Conservation (phyloP, 306 rosid genomes). For the Canavalia gladiata region DNA sequence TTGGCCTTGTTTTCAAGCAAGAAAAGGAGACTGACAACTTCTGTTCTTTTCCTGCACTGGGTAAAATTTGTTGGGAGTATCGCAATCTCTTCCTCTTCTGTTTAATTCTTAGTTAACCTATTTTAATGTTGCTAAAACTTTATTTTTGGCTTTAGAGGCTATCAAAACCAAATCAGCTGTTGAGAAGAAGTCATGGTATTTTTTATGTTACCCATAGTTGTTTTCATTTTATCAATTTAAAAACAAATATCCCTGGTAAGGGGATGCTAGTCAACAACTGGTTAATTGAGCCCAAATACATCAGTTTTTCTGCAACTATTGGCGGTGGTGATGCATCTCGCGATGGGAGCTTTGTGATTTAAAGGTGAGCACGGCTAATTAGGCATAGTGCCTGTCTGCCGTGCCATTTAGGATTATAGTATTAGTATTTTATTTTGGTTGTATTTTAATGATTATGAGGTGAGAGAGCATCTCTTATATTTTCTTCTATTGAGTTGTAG, state of each 20-base stretch:
- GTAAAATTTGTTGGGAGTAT: constrained; percentile 87
- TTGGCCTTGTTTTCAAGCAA: constrained; percentile 77
- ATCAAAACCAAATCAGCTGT: constrained; percentile 69
- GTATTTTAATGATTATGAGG: constrained; percentile 38
- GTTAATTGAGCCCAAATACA: constrained; percentile 90
- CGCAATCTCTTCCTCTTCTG: constrained; percentile 73
- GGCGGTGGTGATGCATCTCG: constrained; percentile 99
- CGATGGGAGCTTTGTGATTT: constrained; percentile 84
- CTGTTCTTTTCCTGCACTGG: constrained; percentile 82
- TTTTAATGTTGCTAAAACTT: constrained; percentile 77
- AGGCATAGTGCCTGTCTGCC: constrained; percentile 99
- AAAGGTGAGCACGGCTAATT: constrained; percentile 99
- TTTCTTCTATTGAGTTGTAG: constrained; percentile 44
- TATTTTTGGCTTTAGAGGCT: constrained; percentile 75
- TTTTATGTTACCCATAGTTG: constrained; percentile 58
- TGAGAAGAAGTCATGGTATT: constrained; percentile 83
- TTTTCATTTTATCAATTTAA: constrained; percentile 54
- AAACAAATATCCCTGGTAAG: constrained; percentile 93
- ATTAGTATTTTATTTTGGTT: constrained; percentile 44
- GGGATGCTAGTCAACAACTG: constrained; percentile 90
- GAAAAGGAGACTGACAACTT: constrained; percentile 82
- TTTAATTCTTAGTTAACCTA: constrained; percentile 61
- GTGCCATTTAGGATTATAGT: constrained; percentile 93
- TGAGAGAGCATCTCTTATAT: constrained; percentile 42
- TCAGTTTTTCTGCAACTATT: constrained; percentile 92